Conservation (phyloP, 768 basidiomycete species). For the Boletus reticulatus region DNA sequence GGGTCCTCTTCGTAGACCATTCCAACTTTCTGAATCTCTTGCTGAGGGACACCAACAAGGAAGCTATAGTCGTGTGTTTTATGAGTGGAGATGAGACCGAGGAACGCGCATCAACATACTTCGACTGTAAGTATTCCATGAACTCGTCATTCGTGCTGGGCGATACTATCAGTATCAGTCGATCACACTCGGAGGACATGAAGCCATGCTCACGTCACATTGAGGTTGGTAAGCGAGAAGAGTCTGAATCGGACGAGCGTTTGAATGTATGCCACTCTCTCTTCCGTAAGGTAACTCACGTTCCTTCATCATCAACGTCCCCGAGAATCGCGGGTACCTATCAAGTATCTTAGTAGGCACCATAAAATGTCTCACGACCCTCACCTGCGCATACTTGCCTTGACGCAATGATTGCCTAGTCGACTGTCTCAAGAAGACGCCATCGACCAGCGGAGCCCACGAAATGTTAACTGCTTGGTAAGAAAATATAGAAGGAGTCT, state of each 20-base stretch:
- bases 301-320: constrained; percentile 1
- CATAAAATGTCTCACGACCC: neutral
- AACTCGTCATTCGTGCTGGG: constrained; percentile 1
- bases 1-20: constrained; percentile 7
- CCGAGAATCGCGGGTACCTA: constrained; percentile 1
- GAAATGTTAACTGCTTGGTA: constrained; percentile 9
- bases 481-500: constrained; percentile 6
- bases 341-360: neutral
- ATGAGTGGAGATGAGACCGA: neutral
- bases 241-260: constrained; percentile 10
- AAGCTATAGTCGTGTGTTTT: constrained; percentile 1
- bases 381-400: constrained; percentile 34
- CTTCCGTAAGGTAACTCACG: neutral
- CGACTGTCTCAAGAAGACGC: neutral
- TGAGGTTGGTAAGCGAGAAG: constrained; percentile 20
- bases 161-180: neutral
- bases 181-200: neutral
- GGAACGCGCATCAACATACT: neutral
- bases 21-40: neutral
- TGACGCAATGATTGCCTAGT: constrained; percentile 4
- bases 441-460: constrained; percentile 10
- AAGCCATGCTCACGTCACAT: constrained; percentile 22
- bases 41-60: constrained; percentile 6
- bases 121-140: neutral
- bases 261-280: neutral